Conservation (phyloP, 108 stramenopile species). For the Cyclotella baltica region DNA sequence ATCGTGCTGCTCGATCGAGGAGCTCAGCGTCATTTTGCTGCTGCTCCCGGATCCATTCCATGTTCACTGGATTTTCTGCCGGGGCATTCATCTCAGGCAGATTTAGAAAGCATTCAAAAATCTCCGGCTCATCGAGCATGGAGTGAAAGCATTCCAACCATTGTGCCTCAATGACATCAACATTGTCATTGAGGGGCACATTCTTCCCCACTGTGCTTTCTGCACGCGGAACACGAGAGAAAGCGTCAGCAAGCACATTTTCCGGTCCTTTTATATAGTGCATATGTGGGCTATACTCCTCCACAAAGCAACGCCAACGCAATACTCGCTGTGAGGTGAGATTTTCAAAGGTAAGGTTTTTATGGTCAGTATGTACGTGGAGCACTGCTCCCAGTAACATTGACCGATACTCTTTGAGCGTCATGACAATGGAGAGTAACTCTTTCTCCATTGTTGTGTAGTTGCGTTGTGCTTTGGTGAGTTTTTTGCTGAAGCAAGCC, state of each 20-base stretch:
- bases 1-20: too few species aligned
- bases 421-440: too few species aligned
- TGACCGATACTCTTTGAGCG: conserved; percentile 47
- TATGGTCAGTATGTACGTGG: too few species aligned
- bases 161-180: not conserved
- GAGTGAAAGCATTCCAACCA: not conserved
- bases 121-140: not conserved
- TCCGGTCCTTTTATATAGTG: not conserved
- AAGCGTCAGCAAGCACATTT: not conserved
- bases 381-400: conserved; percentile 47
- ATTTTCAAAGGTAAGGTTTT: conserved; percentile 40
- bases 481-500: conserved; percentile 54
- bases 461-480: conserved; percentile 45
- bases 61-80: too few species aligned
- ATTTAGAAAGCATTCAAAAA: not conserved
- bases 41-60: not conserved
- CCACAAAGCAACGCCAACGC: not conserved
- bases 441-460: conserved; percentile 40
- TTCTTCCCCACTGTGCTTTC: too few species aligned
- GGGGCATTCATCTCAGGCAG: not conserved
- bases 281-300: not conserved
- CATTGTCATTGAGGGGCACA: not conserved
- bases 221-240: not conserved
- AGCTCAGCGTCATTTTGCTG: too few species aligned
- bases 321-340: not conserved